These are phyloP conservation scores for Amanita thiersii DNA, from an alignment of 768 basidiomycete species.

Conservation along the genomic window DNA sequence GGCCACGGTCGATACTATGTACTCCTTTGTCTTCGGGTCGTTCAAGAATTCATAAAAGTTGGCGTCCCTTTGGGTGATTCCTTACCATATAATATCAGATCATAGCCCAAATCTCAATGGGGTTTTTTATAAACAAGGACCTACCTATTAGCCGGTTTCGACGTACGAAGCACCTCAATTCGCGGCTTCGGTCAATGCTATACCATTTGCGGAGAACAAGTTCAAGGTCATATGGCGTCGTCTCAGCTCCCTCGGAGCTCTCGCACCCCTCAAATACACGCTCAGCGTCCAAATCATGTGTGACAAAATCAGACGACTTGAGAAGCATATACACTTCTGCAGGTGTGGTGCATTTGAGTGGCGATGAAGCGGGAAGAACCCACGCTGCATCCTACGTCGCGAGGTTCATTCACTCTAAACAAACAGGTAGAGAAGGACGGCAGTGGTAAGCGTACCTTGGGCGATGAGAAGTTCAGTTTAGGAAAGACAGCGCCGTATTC, in stretches of 20 bases:
- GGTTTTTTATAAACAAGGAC: conserved; percentile 15
- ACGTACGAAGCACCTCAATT: conserved; percentile 88
- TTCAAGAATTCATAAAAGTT: conserved; percentile 87
- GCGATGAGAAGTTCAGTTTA: conserved; percentile 95
- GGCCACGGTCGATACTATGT: conserved; percentile 43
- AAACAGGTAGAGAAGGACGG: neutral
- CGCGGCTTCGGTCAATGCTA: conserved; percentile 72
- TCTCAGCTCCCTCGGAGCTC: neutral
- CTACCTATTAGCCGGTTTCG: conserved; percentile 63
- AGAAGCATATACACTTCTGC: conserved; percentile 88
- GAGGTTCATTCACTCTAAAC: too few species aligned
- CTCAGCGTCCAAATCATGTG: conserved; percentile 60
- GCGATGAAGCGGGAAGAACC: conserved; percentile 78
- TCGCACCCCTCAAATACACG: conserved; percentile 64
- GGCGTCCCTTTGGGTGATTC: conserved; percentile 79
- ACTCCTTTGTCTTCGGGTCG: conserved; percentile 42
- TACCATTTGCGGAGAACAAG: conserved; percentile 91
- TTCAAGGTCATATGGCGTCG: conserved; percentile 54
- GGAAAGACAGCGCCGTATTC: conserved; percentile 85
- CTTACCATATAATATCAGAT: conserved; percentile 28
- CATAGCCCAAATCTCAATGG: neutral
- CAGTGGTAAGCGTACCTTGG: conserved; percentile 64
- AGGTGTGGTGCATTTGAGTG: conserved; percentile 80
- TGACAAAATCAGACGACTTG: conserved; percentile 87
- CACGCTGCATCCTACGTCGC: conserved; percentile 78